Evolutionary conservation across 495 filamentous ascomycete genomes (phyloP).

Genomic region (Lasiosphaeria miniovina): DNA sequence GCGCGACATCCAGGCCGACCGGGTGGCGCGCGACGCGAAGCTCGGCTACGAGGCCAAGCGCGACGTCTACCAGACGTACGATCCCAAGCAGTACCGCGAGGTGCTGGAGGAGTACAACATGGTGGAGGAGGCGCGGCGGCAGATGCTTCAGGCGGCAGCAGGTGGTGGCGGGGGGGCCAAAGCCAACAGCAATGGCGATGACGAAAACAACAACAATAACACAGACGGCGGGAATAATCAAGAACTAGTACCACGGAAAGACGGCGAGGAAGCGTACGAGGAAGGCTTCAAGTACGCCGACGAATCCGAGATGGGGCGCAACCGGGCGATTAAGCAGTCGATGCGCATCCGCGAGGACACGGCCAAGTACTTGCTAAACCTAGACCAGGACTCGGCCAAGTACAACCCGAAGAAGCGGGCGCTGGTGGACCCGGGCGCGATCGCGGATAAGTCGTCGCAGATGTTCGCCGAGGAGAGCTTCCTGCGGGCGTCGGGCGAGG

Average conservation of each 20-base stretch:
- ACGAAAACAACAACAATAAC: neutral
- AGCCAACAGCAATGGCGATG: constrained; percentile 7
- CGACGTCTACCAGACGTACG: constrained; percentile 96
- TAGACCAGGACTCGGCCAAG: constrained; percentile 93
- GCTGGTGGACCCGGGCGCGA: constrained; percentile 87
- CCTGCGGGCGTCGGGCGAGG: constrained; percentile 85
- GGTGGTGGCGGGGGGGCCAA: neutral
- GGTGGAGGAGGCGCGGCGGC: constrained; percentile 74
- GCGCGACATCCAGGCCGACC: constrained; percentile 88
- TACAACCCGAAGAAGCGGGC: constrained; percentile 97
- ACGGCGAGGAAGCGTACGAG: constrained; percentile 31
- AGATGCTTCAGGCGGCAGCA: constrained; percentile 27
- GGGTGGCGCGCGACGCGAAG: constrained; percentile 77
- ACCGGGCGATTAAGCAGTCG: constrained; percentile 85
- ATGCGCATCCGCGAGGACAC: constrained; percentile 93
- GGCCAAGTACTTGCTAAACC: constrained; percentile 93
- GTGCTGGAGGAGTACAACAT: constrained; percentile 88
- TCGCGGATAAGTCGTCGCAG: constrained; percentile 75
- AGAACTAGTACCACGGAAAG: constrained; percentile 49
- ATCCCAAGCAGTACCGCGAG: constrained; percentile 76
- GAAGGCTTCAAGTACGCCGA: constrained; percentile 72
- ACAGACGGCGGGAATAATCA: constrained; percentile 39
- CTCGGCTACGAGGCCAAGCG: constrained; percentile 98
- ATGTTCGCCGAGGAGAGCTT: constrained; percentile 95
- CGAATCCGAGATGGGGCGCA: constrained; percentile 92